Evolutionary conservation across 805 yeast genomes (phyloP).

Genomic region (Candida oleophila): DNA sequence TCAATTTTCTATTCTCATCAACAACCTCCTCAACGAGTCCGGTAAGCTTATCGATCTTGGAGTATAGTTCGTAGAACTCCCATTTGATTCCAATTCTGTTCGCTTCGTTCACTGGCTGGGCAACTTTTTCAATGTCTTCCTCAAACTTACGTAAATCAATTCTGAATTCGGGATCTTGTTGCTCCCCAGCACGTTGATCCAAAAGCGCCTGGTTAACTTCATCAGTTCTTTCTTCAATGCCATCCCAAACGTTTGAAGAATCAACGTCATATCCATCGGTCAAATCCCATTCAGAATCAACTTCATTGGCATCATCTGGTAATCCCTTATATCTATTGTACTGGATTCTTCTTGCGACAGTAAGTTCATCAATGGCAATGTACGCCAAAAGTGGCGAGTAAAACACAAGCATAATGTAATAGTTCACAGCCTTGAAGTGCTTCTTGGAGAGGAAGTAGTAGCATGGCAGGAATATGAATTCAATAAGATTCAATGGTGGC

Average conservation of each 20-base stretch:
- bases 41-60: conserved; percentile 49
- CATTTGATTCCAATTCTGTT: conserved; percentile 56
- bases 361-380: conserved; percentile 63
- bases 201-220: conserved; percentile 39
- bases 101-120: conserved; percentile 62
- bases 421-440: conserved; percentile 41
- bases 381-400: conserved; percentile 67
- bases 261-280: conserved; percentile 65
- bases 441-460: conserved; percentile 33
- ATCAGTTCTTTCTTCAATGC: conserved; percentile 36
- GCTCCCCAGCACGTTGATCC: conserved; percentile 62
- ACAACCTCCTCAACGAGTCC: conserved; percentile 38
- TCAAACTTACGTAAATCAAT: conserved; percentile 52
- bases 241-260: conserved; percentile 32
- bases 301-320: conserved; percentile 78
- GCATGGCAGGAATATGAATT: conserved; percentile 40
- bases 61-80: conserved; percentile 58
- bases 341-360: conserved; percentile 64
- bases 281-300: conserved; percentile 78
- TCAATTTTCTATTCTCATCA: conserved; percentile 30
- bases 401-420: conserved; percentile 58
- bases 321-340: conserved; percentile 65
- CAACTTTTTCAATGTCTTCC: conserved; percentile 44
- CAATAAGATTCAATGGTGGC: conserved; percentile 81
- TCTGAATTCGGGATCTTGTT: conserved; percentile 66